These are phyloP conservation scores for Didymella pinodella DNA, from an alignment of 2,329 filamentous ascomycete species.

Conservation along the genomic window DNA sequence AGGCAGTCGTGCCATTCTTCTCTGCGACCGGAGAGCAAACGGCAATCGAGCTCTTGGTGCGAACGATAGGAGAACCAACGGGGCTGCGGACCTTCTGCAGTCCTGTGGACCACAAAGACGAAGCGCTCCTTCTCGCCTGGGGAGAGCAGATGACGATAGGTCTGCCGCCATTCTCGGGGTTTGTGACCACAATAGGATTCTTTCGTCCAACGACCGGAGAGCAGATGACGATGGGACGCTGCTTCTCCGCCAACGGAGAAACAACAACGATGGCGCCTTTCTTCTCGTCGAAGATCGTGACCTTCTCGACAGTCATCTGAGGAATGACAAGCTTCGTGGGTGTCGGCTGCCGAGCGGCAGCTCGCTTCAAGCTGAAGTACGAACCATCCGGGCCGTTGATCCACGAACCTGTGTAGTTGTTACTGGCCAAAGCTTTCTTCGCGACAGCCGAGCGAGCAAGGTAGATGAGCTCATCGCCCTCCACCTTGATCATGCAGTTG, in stretches of 20 bases:
- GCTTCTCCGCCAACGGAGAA: conserved; percentile 33
- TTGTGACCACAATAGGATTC: conserved; percentile 31
- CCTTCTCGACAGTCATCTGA: conserved; percentile 24
- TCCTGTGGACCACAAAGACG: conserved; percentile 28
- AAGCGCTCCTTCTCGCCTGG: conserved; percentile 22
- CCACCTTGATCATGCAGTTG: conserved; percentile 51
- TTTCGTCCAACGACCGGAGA: conserved; percentile 37
- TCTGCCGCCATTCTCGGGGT: conserved; percentile 26
- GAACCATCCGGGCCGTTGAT: conserved; percentile 37
- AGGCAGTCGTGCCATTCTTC: conserved; percentile 20
- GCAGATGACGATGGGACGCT: conserved; percentile 36
- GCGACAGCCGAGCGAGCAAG: conserved; percentile 39
- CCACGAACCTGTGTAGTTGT: conserved; percentile 38
- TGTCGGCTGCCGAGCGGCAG: conserved; percentile 12
- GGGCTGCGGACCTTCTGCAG: conserved; percentile 34
- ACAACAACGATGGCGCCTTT: conserved; percentile 33
- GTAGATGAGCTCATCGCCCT: conserved; percentile 41
- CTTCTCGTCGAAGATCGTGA: conserved; percentile 35
- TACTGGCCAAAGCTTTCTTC: conserved; percentile 32
- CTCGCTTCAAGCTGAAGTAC: conserved; percentile 37
- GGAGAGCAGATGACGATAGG: conserved; percentile 37
- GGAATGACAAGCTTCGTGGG: conserved; percentile 27
- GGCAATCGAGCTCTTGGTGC: conserved; percentile 32
- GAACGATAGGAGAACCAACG: conserved; percentile 32
- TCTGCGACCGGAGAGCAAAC: conserved; percentile 27